Percentiles rank a stretch among this genome's conserved stretches.
Evolutionary conservation across 2,329 filamentous ascomycete genomes (phyloP).

Genomic region (Venturia nashicola): DNA sequence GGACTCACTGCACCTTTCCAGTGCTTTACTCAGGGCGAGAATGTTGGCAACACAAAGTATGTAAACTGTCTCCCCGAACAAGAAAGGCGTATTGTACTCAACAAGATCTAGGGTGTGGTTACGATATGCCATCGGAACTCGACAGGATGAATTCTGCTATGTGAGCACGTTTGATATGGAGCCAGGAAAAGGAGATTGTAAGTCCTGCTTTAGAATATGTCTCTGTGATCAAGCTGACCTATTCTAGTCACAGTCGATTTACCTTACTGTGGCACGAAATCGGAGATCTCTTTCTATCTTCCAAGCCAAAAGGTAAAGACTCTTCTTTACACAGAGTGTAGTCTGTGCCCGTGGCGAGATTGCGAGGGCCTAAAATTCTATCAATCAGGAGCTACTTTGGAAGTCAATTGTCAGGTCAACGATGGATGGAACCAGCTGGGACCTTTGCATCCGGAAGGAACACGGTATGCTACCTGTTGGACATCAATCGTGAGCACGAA

Average conservation of each 20-base stretch:
- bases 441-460: slow-evolving; percentile 4
- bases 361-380: slow-evolving; percentile 7
- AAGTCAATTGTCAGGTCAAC: slow-evolving; percentile 3
- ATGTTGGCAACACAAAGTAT: slow-evolving; percentile 5
- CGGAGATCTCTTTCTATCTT: slow-evolving; percentile 5
- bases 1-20: background rate
- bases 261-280: slow-evolving; percentile 6
- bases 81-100: background rate
- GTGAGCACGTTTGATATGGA: background rate
- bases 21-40: slow-evolving; percentile 6
- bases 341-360: slow-evolving; percentile 6
- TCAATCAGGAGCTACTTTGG: background rate
- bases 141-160: slow-evolving; percentile 8
- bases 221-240: background rate
- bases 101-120: background rate
- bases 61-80: background rate
- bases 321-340: slow-evolving; percentile 4
- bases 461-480: background rate
- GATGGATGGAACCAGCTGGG: slow-evolving; percentile 7
- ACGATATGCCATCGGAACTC: background rate
- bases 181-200: slow-evolving; percentile 2
- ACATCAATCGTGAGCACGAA: background rate
- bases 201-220: background rate
- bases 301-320: slow-evolving; percentile 1
- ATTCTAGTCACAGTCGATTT: background rate